Conservation (phyloP, 2,329 filamentous ascomycete genomes). For the Akanthomyces lecanii region DNA sequence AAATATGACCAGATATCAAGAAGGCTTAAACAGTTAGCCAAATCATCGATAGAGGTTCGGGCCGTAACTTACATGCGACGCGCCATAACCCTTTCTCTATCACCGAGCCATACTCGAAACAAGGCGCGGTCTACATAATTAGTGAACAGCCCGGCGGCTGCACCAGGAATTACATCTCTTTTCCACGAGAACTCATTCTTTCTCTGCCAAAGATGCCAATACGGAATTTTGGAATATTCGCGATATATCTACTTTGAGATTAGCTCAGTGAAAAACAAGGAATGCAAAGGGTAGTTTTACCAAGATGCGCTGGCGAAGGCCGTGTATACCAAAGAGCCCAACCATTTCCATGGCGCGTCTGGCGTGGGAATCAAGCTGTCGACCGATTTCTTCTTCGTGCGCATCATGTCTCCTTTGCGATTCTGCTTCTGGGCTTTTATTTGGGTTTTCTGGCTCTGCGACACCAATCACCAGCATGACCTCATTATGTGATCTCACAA, state of each 20-base stretch:
- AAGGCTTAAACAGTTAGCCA: slow-evolving; percentile 24
- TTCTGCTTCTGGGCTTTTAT: slow-evolving; percentile 36
- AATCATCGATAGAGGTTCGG: background rate
- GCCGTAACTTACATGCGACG: slow-evolving; percentile 27
- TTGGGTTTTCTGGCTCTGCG: slow-evolving; percentile 51
- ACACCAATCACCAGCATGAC: slow-evolving; percentile 61
- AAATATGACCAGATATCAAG: slow-evolving; percentile 39
- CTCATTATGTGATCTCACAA: slow-evolving; percentile 58
- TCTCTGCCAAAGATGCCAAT: slow-evolving; percentile 38
- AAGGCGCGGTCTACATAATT: slow-evolving; percentile 28
- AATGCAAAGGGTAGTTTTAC: slow-evolving; percentile 29
- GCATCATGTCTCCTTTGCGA: slow-evolving; percentile 40
- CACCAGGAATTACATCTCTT: slow-evolving; percentile 31
- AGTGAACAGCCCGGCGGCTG: slow-evolving; percentile 27
- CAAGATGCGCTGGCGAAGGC: slow-evolving; percentile 51
- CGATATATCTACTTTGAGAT: slow-evolving; percentile 44
- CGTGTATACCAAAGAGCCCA: slow-evolving; percentile 49
- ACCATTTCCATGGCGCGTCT: slow-evolving; percentile 36
- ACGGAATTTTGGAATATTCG: slow-evolving; percentile 45
- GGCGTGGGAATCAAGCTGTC: slow-evolving; percentile 33
- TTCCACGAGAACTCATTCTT: slow-evolving; percentile 29
- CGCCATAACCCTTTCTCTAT: slow-evolving; percentile 22
- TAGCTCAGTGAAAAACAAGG: slow-evolving; percentile 8
- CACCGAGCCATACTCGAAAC: slow-evolving; percentile 24
- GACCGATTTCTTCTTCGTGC: slow-evolving; percentile 46